Conservation (phyloP, 2,329 filamentous ascomycete species). For the Plectosphaerella sp. region DNA sequence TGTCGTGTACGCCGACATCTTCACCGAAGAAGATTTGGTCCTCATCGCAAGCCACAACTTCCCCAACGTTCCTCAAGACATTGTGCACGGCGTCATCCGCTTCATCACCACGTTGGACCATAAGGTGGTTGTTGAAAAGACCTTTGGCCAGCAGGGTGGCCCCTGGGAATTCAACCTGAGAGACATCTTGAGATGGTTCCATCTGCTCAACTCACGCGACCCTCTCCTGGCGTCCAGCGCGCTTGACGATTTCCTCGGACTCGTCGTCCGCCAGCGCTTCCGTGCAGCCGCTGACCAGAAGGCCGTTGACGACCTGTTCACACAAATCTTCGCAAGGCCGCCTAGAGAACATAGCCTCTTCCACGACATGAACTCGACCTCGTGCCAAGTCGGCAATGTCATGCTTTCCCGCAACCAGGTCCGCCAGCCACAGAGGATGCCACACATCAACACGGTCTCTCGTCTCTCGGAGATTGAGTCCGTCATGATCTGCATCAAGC, state of each 20-base stretch:
- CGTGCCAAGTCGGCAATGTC: constrained; percentile 78
- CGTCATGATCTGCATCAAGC: constrained; percentile 78
- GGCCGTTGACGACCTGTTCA: constrained; percentile 63
- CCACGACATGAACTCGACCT: constrained; percentile 61
- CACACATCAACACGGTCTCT: constrained; percentile 42
- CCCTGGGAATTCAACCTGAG: constrained; percentile 97
- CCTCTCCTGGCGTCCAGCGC: constrained; percentile 56
- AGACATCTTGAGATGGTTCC: constrained; percentile 84
- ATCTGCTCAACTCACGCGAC: constrained; percentile 59
- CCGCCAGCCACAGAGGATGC: constrained; percentile 47
- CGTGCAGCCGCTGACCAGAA: constrained; percentile 64
- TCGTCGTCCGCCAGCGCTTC: constrained; percentile 86
- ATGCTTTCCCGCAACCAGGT: constrained; percentile 57
- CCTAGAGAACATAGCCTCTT: constrained; percentile 60
- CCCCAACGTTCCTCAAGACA: constrained; percentile 52
- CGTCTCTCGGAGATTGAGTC: constrained; percentile 77
- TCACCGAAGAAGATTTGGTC: constrained; percentile 74
- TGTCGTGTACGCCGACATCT: constrained; percentile 92
- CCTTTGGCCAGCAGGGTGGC: constrained; percentile 60
- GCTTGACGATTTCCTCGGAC: constrained; percentile 70
- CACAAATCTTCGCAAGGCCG: constrained; percentile 52
- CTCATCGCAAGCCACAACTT: constrained; percentile 79
- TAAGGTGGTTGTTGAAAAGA: constrained; percentile 56
- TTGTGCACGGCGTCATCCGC: constrained; percentile 64
- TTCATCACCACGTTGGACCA: constrained; percentile 80